A percentile compares a stretch with the other conserved stretches of the same genome.
Evolutionary conservation across 202 grass and related monocot species (phyloP).

Genomic region (Saccharum hybrid): DNA sequence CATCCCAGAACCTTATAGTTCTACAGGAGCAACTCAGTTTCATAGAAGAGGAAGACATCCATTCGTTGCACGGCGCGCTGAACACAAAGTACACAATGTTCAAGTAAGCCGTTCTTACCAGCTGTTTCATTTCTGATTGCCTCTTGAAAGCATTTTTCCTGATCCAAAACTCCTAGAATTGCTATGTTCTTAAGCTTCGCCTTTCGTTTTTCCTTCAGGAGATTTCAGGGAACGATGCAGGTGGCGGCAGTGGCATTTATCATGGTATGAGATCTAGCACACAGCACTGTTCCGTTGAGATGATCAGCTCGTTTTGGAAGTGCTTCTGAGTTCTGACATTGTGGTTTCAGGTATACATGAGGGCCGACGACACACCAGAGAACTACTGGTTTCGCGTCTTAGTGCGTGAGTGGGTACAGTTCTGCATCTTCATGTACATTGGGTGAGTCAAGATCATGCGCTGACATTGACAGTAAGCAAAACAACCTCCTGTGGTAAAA

Average conservation of each 20-base stretch:
- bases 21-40: constrained; percentile 75
- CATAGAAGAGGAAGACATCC: constrained; percentile 76
- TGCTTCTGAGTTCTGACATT: constrained; percentile 33
- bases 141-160: background rate
- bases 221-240: constrained; percentile 97
- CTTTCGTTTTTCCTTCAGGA: constrained; percentile 52
- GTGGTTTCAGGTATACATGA: constrained; percentile 80
- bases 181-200: constrained; percentile 5
- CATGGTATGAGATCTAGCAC: constrained; percentile 58
- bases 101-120: constrained; percentile 56
- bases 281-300: background rate
- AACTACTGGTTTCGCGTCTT: constrained; percentile 96
- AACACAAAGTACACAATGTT: constrained; percentile 94
- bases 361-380: constrained; percentile 75
- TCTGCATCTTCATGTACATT: constrained; percentile 93
- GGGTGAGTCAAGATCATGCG: constrained; percentile 54
- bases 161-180: background rate
- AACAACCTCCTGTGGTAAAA: background rate
- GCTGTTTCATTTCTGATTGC: background rate
- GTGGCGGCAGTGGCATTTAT: constrained; percentile 82
- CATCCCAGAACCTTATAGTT: constrained; percentile 71
- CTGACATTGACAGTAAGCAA: background rate
- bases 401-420: constrained; percentile 93
- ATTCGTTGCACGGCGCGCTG: constrained; percentile 74
- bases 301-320: background rate